Evolutionary conservation across 441 rosid genomes (phyloP), one percentile per base, ranked within the genome.

Genomic region (Pelargonium exstipulatum): DNA sequence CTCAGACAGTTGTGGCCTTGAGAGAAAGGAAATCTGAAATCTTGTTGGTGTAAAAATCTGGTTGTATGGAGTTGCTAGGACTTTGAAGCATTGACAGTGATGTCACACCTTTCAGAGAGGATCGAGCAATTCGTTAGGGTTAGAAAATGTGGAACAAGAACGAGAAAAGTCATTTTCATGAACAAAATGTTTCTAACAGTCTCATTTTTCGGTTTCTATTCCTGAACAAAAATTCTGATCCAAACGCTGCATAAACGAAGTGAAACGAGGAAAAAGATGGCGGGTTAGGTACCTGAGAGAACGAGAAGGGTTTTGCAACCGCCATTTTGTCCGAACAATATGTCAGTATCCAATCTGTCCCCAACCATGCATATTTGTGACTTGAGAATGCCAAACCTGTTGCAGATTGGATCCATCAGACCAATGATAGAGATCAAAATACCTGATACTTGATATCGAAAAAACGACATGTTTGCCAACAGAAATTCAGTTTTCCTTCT

Each of bases 281-380:
- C 37, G 37, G 37, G 37, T 32, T 3, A 32, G 37, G 37, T 79
- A 86, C 94, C 91, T 2, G 94, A 88, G 71, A 86, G 91, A 77
- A 86, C 91, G 5, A 88, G 88, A 32, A 88, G 91, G 60, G 94
- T 86, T 76, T 83, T 88, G 80, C 91, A 88, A 57, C 90, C 90
- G 20, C 90, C 94, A 62, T 88, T 88, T 68, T 88, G 91, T 37
- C 91, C 89, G 4, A 88, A 88, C 55, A 88, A 84, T 64, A 86
- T 86, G 69, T 88, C 91, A 9, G 94, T 88, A 57, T 88, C 94
- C 79, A 88, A 67, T 80, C 94, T 83, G 80, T 88, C 91, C 49
- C 94, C 94, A 2, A 88, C 94, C 94, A 88, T 88, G 83, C 94
- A 88, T 80, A 88, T 88, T 72, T 88, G 91, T 4, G 94, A 88